Evolutionary conservation across 495 filamentous ascomycete genomes (phyloP), one percentile per base, ranked within the genome.

Genomic region (Neurospora sp.): DNA sequence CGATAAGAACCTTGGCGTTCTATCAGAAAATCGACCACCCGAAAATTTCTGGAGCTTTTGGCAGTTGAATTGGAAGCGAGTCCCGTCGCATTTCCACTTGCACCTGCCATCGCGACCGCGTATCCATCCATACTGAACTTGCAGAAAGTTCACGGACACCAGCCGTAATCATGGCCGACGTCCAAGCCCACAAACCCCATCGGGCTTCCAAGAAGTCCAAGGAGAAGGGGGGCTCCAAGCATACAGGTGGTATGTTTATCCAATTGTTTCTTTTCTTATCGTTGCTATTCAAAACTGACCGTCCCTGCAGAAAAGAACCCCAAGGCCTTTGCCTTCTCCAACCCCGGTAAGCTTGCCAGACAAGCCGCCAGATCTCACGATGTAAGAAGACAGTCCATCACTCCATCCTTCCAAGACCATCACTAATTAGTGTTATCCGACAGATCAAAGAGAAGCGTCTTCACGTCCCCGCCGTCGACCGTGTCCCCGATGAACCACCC

Each of bases 391-490:
- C 11, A 62, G 5, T 62, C 45, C 13, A 17, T 62, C 24, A 31
- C 7, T 31, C 54, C 24, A 62, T 66, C n/a, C 3, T 43, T 24
- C 17, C 7, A 36, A 8, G 5, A 39, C 38, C 8, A 7, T 8
- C 48, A n/a, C 48, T 76, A 70, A 72, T 71, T 74, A 71, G 40
- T 69, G 70, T 73, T n/a, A 0, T 36, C 42, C 34, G 39, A 62
- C 78, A 95, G 91, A 89, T 97, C 81, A 94, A 93, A 87, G 96
- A 99, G 83, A 98, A 97, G 82, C 87, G 94, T 40, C 85, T 98
- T 28, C 96, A 99, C 88, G 96, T 98, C 17, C 96, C 96, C 39
- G 90, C 96, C 75, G 91, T 98, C 80, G 96, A 99, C 84, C 90
- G 96, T 72, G 85, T 98, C 74, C 96, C 96, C 69, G 94, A 97